These are phyloP conservation scores for Thermothelomyces thermophilus DNA, from an alignment of 2,329 filamentous ascomycete genomes.

Conservation along the genomic window DNA sequence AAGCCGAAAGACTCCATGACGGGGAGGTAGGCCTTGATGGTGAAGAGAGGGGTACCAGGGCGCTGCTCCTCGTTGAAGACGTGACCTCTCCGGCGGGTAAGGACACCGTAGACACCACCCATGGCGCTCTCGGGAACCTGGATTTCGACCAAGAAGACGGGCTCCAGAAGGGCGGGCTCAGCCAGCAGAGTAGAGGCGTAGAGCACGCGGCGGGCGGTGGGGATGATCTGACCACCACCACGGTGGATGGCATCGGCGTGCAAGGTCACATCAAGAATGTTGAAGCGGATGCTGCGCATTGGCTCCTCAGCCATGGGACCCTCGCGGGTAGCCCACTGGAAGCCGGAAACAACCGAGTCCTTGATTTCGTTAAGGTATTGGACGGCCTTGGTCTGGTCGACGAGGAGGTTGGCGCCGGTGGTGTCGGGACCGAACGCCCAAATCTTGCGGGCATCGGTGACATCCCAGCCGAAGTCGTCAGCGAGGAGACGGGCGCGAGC, in stretches of 20 bases:
- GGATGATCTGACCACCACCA: conserved; percentile 98
- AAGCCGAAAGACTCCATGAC: conserved; percentile 59
- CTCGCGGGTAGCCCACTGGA: conserved; percentile 99
- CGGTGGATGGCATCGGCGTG: conserved; percentile 99
- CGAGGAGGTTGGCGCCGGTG: conserved; percentile 93
- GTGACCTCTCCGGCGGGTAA: conserved; percentile 96
- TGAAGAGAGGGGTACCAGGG: conserved; percentile 97
- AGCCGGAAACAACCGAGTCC: conserved; percentile 98
- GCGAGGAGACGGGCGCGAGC: conserved; percentile 90
- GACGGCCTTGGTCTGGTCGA: conserved; percentile 99
- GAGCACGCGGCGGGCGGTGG: conserved; percentile 93
- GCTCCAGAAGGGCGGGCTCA: conserved; percentile 86
- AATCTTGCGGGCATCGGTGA: conserved; percentile 99
- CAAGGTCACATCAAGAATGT: conserved; percentile 98
- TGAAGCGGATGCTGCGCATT: conserved; percentile 95
- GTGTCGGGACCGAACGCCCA: conserved; percentile 99
- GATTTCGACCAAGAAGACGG: conserved; percentile 98
- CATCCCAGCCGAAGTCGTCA: conserved; percentile 98
- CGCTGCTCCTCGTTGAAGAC: conserved; percentile 98
- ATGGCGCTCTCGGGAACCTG: conserved; percentile 97
- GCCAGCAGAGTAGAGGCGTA: conserved; percentile 90
- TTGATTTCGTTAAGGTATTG: conserved; percentile 99
- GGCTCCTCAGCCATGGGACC: conserved; percentile 97
- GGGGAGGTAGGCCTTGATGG: conserved; percentile 54
- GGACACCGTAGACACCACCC: conserved; percentile 99